Evolutionary conservation across 108 stramenopile genomes (phyloP).

Genomic region (Chaetoceros muelleri): DNA sequence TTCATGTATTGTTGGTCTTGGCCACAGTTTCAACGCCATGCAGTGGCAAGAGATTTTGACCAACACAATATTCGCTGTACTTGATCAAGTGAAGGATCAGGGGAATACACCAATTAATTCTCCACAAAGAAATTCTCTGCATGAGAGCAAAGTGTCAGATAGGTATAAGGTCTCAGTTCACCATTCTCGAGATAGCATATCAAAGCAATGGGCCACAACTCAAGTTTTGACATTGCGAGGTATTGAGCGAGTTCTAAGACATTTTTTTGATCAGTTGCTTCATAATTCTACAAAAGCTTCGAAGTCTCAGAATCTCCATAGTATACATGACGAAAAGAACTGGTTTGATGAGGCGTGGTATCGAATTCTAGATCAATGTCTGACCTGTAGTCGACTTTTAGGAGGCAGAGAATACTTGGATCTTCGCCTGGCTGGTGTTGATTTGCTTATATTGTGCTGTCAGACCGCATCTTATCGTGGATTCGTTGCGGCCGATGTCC

Average conservation of each 20-base stretch:
- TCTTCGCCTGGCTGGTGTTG: constrained; percentile 57
- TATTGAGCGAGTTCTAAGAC: constrained; percentile 60
- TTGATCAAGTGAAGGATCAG: constrained; percentile 17
- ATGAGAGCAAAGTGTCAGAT: neutral
- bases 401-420: constrained; percentile 67
- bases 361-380: constrained; percentile 46
- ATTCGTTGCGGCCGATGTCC: constrained; percentile 56
- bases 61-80: constrained; percentile 57
- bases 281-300: neutral
- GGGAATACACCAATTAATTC: constrained; percentile 15
- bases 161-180: constrained; percentile 75
- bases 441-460: constrained; percentile 50
- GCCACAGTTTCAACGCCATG: constrained; percentile 42
- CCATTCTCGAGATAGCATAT: constrained; percentile 68
- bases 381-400: constrained; percentile 30
- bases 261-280: constrained; percentile 53
- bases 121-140: constrained; percentile 1
- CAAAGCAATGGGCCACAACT: constrained; percentile 80
- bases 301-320: neutral
- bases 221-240: constrained; percentile 72
- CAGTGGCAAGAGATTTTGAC: constrained; percentile 75
- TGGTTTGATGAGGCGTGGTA: constrained; percentile 75
- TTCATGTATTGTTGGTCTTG: constrained; percentile 83
- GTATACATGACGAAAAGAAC: constrained; percentile 12
- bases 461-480: constrained; percentile 63